Evolutionary conservation across 495 filamentous ascomycete genomes (phyloP).

Genomic region (Extremus antarcticus): DNA sequence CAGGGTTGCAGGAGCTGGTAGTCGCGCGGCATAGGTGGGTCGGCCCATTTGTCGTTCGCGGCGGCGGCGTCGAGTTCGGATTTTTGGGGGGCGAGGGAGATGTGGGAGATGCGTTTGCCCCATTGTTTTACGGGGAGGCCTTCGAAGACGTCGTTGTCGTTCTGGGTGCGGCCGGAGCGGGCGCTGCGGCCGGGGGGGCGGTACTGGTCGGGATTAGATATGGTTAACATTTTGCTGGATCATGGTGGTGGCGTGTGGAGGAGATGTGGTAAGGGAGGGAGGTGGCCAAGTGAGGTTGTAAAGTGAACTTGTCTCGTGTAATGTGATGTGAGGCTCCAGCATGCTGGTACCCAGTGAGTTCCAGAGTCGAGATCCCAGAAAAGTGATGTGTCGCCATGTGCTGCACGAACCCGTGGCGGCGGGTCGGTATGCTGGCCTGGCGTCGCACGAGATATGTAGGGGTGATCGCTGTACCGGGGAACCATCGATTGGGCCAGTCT

Average conservation of each 20-base stretch:
- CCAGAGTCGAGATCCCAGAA: background rate
- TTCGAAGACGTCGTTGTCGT: slow-evolving; percentile 93
- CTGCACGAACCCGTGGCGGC: background rate
- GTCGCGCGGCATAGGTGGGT: slow-evolving; percentile 75
- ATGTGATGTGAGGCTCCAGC: no score
- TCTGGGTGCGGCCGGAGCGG: slow-evolving; percentile 57
- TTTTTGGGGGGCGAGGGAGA: slow-evolving; percentile 52
- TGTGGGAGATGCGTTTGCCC: slow-evolving; percentile 36
- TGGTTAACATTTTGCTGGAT: background rate
- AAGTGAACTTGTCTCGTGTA: no score
- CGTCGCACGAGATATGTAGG: background rate
- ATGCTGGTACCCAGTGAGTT: no score
- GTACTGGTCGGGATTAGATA: slow-evolving; percentile 32
- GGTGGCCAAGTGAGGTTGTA: no score
- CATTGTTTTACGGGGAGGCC: slow-evolving; percentile 89
- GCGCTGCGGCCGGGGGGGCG: slow-evolving; percentile 51
- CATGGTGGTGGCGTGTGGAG: background rate
- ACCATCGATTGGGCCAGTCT: no score
- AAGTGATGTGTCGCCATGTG: background rate
- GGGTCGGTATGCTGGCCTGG: background rate
- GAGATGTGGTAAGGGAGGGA: background rate
- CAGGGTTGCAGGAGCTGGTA: slow-evolving; percentile 65
- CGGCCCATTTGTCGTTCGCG: slow-evolving; percentile 34
- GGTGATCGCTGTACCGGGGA: background rate
- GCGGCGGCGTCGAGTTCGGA: slow-evolving; percentile 29